These are phyloP conservation scores for Ophiosphaerella korrae DNA, from an alignment of 2,329 filamentous ascomycete species.

Conservation along the genomic window DNA sequence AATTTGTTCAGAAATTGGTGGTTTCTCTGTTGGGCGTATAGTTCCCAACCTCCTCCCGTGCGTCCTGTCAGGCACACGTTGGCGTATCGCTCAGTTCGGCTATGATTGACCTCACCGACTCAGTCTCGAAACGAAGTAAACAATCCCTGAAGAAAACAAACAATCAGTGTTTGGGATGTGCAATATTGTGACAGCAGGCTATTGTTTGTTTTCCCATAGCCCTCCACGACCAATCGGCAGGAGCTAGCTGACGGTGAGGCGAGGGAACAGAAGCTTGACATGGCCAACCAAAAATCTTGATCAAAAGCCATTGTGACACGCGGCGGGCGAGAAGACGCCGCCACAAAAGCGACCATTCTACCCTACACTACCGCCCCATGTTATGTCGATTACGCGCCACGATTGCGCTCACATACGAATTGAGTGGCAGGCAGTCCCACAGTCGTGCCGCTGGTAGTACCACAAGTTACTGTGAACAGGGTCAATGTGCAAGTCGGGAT, in stretches of 20 bases:
- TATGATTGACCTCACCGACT: slow-evolving; percentile 12
- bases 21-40: slow-evolving; percentile 23
- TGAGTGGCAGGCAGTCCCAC: slow-evolving; percentile 23
- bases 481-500: slow-evolving; percentile 3
- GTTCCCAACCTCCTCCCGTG: slow-evolving; percentile 22
- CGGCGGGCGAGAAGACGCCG: slow-evolving; percentile 23
- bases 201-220: slow-evolving; percentile 23
- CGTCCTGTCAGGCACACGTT: not conserved
- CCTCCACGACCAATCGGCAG: slow-evolving; percentile 9
- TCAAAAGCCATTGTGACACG: slow-evolving; percentile 28
- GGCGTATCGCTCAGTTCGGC: slow-evolving; percentile 14
- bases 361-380: slow-evolving; percentile 26
- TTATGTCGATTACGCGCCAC: slow-evolving; percentile 31
- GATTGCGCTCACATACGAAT: slow-evolving; percentile 24
- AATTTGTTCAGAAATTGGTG: slow-evolving; percentile 33
- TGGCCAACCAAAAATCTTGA: slow-evolving; percentile 16
- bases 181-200: slow-evolving; percentile 21
- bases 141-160: slow-evolving; percentile 10
- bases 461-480: slow-evolving; percentile 8
- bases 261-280: slow-evolving; percentile 19
- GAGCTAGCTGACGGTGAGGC: slow-evolving; percentile 9
- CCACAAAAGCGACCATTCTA: slow-evolving; percentile 18
- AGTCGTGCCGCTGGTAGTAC: slow-evolving; percentile 23
- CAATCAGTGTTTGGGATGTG: slow-evolving; percentile 19
- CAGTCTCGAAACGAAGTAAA: slow-evolving; percentile 10